Percentiles rank a stretch among this genome's conserved stretches.
These are phyloP conservation scores for Colletotrichum sublineola DNA, from an alignment of 2,329 filamentous ascomycete species.

Conservation along the genomic window DNA sequence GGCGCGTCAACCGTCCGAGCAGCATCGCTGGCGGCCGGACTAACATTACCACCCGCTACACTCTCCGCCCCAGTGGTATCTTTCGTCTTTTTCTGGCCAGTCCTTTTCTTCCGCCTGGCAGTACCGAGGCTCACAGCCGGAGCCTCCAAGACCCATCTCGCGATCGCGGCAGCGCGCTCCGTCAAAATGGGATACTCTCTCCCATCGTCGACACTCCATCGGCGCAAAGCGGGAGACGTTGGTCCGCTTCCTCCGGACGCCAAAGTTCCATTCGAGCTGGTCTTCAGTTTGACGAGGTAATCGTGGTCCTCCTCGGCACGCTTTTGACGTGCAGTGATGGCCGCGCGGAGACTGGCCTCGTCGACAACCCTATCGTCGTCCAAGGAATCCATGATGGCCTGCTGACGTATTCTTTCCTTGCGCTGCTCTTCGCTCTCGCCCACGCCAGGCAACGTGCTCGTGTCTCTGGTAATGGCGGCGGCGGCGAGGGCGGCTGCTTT, in stretches of 20 bases:
- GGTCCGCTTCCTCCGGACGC: conserved; percentile 18
- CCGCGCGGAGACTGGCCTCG: conserved; percentile 73
- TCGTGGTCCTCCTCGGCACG: conserved; percentile 67
- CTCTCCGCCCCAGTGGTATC: neutral
- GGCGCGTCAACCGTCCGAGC: conserved; percentile 18
- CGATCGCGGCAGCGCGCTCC: conserved; percentile 76
- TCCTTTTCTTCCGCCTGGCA: conserved; percentile 55
- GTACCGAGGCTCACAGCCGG: conserved; percentile 56
- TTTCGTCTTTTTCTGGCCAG: conserved; percentile 19
- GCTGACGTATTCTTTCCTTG: conserved; percentile 71
- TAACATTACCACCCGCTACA: neutral
- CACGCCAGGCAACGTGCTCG: conserved; percentile 49
- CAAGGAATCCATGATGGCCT: conserved; percentile 76
- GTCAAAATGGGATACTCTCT: conserved; percentile 79
- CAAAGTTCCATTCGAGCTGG: conserved; percentile 45
- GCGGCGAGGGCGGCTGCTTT: conserved; percentile 51
- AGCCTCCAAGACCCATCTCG: conserved; percentile 76
- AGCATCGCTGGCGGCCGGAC: conserved; percentile 10
- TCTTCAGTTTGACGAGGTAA: conserved; percentile 24
- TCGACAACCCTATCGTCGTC: conserved; percentile 77
- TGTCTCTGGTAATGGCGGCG: conserved; percentile 50
- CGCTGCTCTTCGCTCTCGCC: conserved; percentile 65
- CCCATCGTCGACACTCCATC: conserved; percentile 74
- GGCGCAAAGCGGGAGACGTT: conserved; percentile 54
- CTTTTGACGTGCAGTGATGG: conserved; percentile 71